Evolutionary conservation across 2,329 filamentous ascomycete genomes (phyloP), one percentile per base, ranked within the genome.

Genomic region (Setomelanomma holmii): DNA sequence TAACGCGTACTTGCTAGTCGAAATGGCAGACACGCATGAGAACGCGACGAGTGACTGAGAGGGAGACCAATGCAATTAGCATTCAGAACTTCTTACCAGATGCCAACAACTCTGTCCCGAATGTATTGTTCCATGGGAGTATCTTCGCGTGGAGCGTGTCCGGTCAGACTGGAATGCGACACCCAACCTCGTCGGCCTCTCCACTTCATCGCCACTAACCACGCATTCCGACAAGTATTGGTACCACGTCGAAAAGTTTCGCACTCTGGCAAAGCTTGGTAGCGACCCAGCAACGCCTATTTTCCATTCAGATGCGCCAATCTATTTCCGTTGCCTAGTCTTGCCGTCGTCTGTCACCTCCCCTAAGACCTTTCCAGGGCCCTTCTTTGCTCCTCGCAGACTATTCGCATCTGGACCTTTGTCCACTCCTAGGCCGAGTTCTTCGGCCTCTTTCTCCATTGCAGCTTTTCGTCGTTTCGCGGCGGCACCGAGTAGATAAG

Each of bases 401-500:
- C 72, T 68, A 45, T 73, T 75, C 35, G 69, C 66, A 34, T 60
- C 46, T 12, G 68, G 60, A 34, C 71, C 61, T 14, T 51, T 68
- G 11, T 70, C 75, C 12, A 68, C 71, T 16, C 52, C 57, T 17
- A 67, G 56, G 20, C 61, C 59, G 21, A 76, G 75, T 7, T 80
- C 79, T 34, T 78, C 74, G 5, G 76, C 60, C 33, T 73, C 72
- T 52, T 75, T 80, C 64, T 87, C 86, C 68, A 89, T 80, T 69
- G 87, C 80, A 66, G 82, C 82, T 71, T 86, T 84, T 68, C 90
- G 86, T 57, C 82, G 75, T 64, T 84, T 85, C 54, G 82, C 84
- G 63, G 86, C 86, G 33, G 86, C 75, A 68, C 88, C 88, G 66
- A 93, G 81, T 45, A 93, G 74, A 71, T 91, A 91, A 0, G 90